These are phyloP conservation scores for Hyaloraphidium curvatum DNA, from an alignment of 192 early-diverging fungal species.

Conservation along the genomic window DNA sequence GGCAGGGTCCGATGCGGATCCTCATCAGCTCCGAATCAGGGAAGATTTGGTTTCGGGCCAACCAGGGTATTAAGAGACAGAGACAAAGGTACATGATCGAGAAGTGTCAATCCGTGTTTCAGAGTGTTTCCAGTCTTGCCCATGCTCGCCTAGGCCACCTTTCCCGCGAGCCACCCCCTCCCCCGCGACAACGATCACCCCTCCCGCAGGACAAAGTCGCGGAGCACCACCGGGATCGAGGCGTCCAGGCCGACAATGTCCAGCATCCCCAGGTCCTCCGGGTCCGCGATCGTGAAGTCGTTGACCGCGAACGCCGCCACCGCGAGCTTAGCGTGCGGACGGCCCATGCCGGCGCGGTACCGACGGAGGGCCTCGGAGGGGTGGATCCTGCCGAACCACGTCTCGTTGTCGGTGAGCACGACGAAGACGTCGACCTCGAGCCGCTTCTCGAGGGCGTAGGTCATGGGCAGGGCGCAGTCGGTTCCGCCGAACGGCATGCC, in stretches of 20 bases:
- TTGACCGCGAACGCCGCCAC: constrained; percentile 10
- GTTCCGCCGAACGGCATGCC: constrained; percentile 8
- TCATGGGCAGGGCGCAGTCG: constrained; percentile 12
- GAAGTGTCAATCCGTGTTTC: too few species aligned
- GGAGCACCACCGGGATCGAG: too few species aligned
- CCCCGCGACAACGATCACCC: too few species aligned
- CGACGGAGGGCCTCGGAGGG: constrained; percentile 7
- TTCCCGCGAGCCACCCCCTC: too few species aligned
- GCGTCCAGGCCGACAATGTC: constrained; percentile 12
- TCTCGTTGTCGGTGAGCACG: constrained; percentile 14
- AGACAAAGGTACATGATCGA: too few species aligned
- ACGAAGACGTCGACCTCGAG: constrained; percentile 12
- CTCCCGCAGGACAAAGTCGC: too few species aligned
- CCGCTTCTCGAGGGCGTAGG: constrained; percentile 8
- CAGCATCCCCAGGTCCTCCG: constrained; percentile 11
- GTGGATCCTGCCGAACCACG: constrained; percentile 10
- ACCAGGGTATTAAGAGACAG: too few species aligned
- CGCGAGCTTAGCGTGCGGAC: constrained; percentile 7
- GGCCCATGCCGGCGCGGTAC: constrained; percentile 7
- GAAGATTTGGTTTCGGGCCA: too few species aligned
- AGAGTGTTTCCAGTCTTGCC: too few species aligned
- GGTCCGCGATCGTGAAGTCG: constrained; percentile 11
- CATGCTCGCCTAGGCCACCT: too few species aligned
- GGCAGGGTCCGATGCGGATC: too few species aligned
- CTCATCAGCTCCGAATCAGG: too few species aligned